phyloP scores from a whole-genome alignment of 352 stramenopile genomes.

The Poterioochromonas sp. region DNA sequence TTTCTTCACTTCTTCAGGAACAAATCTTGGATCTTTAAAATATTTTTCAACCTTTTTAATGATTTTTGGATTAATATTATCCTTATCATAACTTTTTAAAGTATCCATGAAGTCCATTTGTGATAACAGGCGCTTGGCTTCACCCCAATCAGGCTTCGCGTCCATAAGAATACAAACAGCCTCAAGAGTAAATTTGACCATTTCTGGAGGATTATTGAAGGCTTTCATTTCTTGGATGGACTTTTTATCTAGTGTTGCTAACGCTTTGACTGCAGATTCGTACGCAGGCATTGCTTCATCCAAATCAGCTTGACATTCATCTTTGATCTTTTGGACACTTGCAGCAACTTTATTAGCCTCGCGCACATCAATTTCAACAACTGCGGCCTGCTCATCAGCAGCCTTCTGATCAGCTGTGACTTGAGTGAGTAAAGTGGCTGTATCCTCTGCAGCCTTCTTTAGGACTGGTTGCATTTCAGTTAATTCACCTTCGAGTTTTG shows the following conservation, averaged over 20 bases:
- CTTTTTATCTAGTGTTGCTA: constrained; percentile 67
- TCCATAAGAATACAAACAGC: constrained; percentile 76
- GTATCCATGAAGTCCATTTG: constrained; percentile 74
- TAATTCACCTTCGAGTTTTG: constrained; percentile 73
- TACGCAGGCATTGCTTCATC: constrained; percentile 82
- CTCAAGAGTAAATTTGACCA: constrained; percentile 78
- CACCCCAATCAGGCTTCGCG: constrained; percentile 75
- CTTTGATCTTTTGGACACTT: constrained; percentile 81
- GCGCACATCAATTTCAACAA: constrained; percentile 77
- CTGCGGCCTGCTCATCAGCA: constrained; percentile 73
- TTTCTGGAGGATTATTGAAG: constrained; percentile 41
- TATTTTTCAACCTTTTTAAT: constrained; percentile 61
- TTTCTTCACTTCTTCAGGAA: constrained; percentile 60
- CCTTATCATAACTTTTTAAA: constrained; percentile 60
- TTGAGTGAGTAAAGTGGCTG: constrained; percentile 63
- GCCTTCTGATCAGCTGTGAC: constrained; percentile 76
- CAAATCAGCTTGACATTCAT: constrained; percentile 79
- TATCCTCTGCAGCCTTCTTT: constrained; percentile 74
- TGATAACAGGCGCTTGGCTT: constrained; percentile 78
- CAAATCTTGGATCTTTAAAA: constrained; percentile 75
- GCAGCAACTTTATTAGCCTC: constrained; percentile 65
- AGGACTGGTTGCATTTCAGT: constrained; percentile 80
- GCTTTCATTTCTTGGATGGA: constrained; percentile 43
- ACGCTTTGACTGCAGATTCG: constrained; percentile 72
- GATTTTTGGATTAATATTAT: constrained; percentile 50